Conservation (phyloP, 164 flowering plant genomes). For the Macadamia integrifolia region DNA sequence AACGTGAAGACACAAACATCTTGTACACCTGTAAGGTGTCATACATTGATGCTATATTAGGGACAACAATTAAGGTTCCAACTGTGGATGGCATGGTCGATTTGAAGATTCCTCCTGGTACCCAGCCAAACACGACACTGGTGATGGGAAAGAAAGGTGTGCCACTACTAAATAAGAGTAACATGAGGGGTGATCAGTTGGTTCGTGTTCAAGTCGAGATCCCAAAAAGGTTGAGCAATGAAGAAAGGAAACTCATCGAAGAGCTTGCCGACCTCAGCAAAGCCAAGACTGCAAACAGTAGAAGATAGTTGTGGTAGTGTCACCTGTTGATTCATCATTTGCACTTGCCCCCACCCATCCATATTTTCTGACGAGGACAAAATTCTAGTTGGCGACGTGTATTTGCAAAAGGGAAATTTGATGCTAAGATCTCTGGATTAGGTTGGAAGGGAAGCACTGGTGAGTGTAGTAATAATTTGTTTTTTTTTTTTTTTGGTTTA, state of each 20-base stretch:
- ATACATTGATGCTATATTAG: conserved; percentile 84
- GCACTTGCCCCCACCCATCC: too few species aligned
- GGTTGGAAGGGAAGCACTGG: too few species aligned
- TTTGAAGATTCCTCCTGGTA: conserved; percentile 82
- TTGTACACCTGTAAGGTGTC: conserved; percentile 86
- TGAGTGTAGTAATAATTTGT: too few species aligned
- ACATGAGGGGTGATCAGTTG: conserved; percentile 89
- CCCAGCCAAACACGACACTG: conserved; percentile 82
- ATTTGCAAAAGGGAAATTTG: too few species aligned
- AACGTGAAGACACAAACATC: conserved; percentile 83
- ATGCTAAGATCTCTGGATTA: too few species aligned
- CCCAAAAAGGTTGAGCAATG: conserved; percentile 69
- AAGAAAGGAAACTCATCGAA: conserved; percentile 84
- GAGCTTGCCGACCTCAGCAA: conserved; percentile 71
- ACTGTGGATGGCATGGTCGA: conserved; percentile 95
- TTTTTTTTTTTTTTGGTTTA: too few species aligned
- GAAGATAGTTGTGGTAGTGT: conserved; percentile 20
- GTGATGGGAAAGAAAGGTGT: conserved; percentile 95
- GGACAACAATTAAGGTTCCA: conserved; percentile 83
- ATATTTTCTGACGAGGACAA: too few species aligned
- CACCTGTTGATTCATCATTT: too few species aligned
- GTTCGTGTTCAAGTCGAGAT: conserved; percentile 90
- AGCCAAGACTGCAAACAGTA: conserved; percentile 51
- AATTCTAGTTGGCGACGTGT: too few species aligned
- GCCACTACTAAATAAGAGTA: conserved; percentile 60